phyloP scores from a whole-genome alignment of 495 filamentous ascomycete genomes.

The Collariella sp. region DNA sequence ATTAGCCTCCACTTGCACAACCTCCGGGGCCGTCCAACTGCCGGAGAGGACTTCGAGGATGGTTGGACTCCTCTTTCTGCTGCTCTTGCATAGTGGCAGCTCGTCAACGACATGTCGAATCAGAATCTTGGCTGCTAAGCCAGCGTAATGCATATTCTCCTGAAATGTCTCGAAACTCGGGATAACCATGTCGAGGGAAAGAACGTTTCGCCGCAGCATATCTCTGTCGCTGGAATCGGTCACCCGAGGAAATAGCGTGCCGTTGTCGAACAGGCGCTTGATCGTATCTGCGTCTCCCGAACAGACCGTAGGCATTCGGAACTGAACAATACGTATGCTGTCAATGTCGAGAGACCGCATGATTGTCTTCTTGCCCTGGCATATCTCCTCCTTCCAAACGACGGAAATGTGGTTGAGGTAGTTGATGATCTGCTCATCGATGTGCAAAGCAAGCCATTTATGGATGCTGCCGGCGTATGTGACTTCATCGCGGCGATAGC shows the following conservation, averaged over 20 bases:
- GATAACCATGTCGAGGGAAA: conserved; percentile 10
- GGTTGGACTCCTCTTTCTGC: conserved; percentile 9
- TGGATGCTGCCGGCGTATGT: background rate
- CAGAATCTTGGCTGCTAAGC: conserved; percentile 8
- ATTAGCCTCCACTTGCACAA: conserved; percentile 6
- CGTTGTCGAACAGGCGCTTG: conserved; percentile 10
- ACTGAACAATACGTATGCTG: conserved; percentile 8
- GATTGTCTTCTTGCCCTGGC: background rate
- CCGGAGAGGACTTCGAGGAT: conserved; percentile 11
- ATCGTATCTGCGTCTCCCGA: conserved; percentile 9
- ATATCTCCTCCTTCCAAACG: conserved; percentile 4
- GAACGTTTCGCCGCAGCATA: conserved; percentile 10
- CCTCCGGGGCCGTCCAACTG: conserved; percentile 6
- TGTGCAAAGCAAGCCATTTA: conserved; percentile 4
- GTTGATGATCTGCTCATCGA: conserved; percentile 2
- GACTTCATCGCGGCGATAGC: conserved; percentile 1
- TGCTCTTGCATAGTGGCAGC: conserved; percentile 10
- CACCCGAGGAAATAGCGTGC: conserved; percentile 8
- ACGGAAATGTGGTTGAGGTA: conserved; percentile 3
- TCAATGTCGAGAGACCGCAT: conserved; percentile 8
- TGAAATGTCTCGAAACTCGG: conserved; percentile 11
- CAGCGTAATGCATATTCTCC: conserved; percentile 9
- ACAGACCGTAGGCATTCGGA: conserved; percentile 9
- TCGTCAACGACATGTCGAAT: conserved; percentile 8
- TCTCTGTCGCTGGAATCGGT: conserved; percentile 5